Percentiles rank a stretch among this genome's conserved stretches.
These are phyloP conservation scores for Hansenula lynferdii DNA, from an alignment of 1,139 yeast species.

Conservation along the genomic window DNA sequence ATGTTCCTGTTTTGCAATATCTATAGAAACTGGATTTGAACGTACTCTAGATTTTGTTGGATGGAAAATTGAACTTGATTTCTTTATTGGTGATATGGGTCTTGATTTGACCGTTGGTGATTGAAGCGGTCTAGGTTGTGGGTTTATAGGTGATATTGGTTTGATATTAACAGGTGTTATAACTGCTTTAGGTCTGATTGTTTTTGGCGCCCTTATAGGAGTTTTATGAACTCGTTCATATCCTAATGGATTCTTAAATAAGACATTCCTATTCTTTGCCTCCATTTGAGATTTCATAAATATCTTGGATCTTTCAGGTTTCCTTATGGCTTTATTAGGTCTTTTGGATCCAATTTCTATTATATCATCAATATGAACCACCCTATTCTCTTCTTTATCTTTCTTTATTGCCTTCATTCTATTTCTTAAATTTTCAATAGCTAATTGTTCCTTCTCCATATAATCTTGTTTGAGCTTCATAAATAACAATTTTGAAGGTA, in stretches of 20 bases:
- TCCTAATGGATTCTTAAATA: slow-evolving; percentile 17
- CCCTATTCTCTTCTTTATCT: slow-evolving; percentile 43
- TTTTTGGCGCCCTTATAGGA: neutral
- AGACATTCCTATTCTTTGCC: slow-evolving; percentile 13
- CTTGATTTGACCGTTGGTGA: too few species aligned
- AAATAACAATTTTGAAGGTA: slow-evolving; percentile 37
- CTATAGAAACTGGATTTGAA: too few species aligned
- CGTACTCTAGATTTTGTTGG: too few species aligned
- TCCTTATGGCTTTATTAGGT: neutral
- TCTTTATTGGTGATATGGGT: too few species aligned
- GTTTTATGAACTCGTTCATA: neutral
- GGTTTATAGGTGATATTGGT: too few species aligned
- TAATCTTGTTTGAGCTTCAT: slow-evolving; percentile 39
- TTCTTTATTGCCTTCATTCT: slow-evolving; percentile 37
- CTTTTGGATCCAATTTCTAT: slow-evolving; percentile 14
- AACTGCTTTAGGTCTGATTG: too few species aligned
- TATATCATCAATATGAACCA: slow-evolving; percentile 29
- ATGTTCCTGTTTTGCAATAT: too few species aligned
- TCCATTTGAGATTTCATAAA: slow-evolving; percentile 22
- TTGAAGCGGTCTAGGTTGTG: too few species aligned
- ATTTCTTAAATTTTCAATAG: slow-evolving; percentile 43
- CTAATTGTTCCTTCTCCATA: slow-evolving; percentile 41
- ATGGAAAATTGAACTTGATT: too few species aligned
- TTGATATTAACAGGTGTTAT: too few species aligned
- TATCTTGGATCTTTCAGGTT: slow-evolving; percentile 15